Evolutionary conservation across 768 basidiomycete genomes (phyloP), one percentile per base, ranked within the genome.

Genomic region (Amanita thiersii): DNA sequence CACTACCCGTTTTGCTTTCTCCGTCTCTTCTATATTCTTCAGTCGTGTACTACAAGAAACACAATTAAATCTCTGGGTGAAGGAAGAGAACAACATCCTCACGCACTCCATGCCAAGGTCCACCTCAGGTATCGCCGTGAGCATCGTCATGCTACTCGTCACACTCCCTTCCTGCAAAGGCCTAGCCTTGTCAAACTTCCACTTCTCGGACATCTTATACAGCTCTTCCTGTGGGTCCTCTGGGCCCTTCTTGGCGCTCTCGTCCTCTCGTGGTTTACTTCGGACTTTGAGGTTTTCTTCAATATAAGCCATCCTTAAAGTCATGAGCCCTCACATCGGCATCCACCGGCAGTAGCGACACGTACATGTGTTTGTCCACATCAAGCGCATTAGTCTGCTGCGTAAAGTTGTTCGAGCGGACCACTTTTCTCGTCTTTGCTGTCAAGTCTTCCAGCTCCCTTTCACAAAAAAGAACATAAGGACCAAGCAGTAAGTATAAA

Each of bases 71-170:
- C 35, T 31, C 24, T 5, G 20, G 25, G 28, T 37, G n/a, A n/a
- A 19, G 32, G 18, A 29, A 11, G 4, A n/a, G 43, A 18, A 29
- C 21, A 37, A 19, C 24, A n/a, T 6, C 1, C n/a, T 44, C 4
- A 80, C 89, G 52, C 52, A 97, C 93, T 99, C 92, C 85, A 98
- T 96, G 43, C 96, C 96, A 3, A 99, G 72, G 60, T 99, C 94
- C 6, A 98, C 91, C 56, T 98, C 96, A 0, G 94, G 96, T 52
- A 99, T 98, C 25, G 89, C 91, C 11, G 93, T 97, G 41, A 99
- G 70, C 96, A 98, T 99, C 3, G 88, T 80, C 60, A 94, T 55
- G 51, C 87, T 91, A 49, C 89, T 91, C 9, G 91, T 89, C 18
- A 97, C 91, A 54, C 77, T 96, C 5, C 94, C 96, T 47, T 93